A percentile compares a stretch with the other conserved stretches of the same genome.
phyloP scores from a whole-genome alignment of 2,329 filamentous ascomycete species.

The Ceratocystiopsis minuta region DNA sequence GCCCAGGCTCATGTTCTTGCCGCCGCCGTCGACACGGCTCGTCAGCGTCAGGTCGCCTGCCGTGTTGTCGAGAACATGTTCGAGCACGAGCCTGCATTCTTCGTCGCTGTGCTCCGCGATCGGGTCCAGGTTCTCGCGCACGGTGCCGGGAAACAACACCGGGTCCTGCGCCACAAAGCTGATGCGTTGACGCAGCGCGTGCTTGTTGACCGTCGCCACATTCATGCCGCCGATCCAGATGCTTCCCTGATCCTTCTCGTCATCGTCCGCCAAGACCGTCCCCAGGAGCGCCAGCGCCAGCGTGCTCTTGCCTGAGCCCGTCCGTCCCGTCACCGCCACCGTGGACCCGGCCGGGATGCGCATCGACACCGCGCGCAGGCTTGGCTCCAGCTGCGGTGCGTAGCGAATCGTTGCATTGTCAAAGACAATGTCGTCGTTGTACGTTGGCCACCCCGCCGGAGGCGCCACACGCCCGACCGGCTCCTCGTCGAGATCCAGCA shows the following conservation, averaged over 20 bases:
- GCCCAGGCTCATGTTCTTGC: conserved; percentile 43
- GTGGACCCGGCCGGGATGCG: conserved; percentile 48
- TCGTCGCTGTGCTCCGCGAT: conserved; percentile 36
- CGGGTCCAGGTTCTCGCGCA: conserved; percentile 51
- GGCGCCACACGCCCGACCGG: conserved; percentile 39
- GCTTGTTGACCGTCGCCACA: conserved; percentile 33
- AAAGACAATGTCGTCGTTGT: conserved; percentile 55
- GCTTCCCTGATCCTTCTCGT: conserved; percentile 20
- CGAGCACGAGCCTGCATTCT: conserved; percentile 33
- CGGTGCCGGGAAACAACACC: conserved; percentile 38
- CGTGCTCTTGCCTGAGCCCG: conserved; percentile 76
- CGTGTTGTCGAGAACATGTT: conserved; percentile 34
- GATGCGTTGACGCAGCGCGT: conserved; percentile 36
- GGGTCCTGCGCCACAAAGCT: conserved; percentile 49
- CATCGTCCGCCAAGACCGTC: conserved; percentile 29
- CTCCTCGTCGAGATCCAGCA: conserved; percentile 65
- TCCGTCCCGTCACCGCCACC: conserved; percentile 59
- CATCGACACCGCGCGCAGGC: conserved; percentile 50
- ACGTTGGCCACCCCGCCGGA: conserved; percentile 56
- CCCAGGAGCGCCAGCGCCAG: conserved; percentile 40
- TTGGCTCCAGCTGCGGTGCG: conserved; percentile 57
- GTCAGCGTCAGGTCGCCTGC: conserved; percentile 21
- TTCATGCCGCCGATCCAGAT: conserved; percentile 37
- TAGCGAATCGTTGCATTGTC: conserved; percentile 64
- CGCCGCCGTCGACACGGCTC: conserved; percentile 38